Base-by-base conservation (phyloP, 192 early-diverging fungal genomes). In the Backusella mclennaniae region DNA sequence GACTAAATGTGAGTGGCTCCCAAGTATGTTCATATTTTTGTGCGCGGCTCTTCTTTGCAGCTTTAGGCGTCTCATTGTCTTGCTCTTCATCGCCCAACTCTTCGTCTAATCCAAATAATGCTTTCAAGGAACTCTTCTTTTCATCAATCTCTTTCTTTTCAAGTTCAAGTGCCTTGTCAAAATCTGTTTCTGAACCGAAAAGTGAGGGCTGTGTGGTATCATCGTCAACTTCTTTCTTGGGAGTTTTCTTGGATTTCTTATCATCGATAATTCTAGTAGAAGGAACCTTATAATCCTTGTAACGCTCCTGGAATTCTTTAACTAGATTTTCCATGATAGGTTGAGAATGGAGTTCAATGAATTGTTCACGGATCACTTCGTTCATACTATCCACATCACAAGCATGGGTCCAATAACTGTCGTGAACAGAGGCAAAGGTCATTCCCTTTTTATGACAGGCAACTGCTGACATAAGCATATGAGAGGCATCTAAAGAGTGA, bases 351-450 rank as follows among this genome's bases (percentile, higher is more conserved):
- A 99, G 84, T 26, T 81, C 77, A 63, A 99, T 92, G 84, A 99
- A 99, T 80, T 95, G 91, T 71, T 97, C 93, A 44, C 97, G 90
- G 42, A 99, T 79, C 29, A 97, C 88, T 53, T 80, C 79, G 77
- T 92, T 93, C 96, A 99, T 96, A 33, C 68, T 79, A 81, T 96
- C 92, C 0, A 98, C 90, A 85, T 96, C 94, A 76, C 87, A 93
- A 0, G 97, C 94, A 77, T 99, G 97, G 0, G 96, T 97, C 97
- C 97, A 99, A 83, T 96, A 99, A 71, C 94, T 96, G 83, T 99
- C 97, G 84, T 99, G 97, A 19, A 99, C 97, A 5, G 96, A 91
- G 0, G 97, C 95, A 89, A 98, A 99, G 11, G 91, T 86, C 73
- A 99, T 80, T 4, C 90, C 92, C 21, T 86, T 88, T 42, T 85